These are phyloP conservation scores for Pichia sp. DNA, from an alignment of 1,139 yeast species.

Conservation along the genomic window DNA sequence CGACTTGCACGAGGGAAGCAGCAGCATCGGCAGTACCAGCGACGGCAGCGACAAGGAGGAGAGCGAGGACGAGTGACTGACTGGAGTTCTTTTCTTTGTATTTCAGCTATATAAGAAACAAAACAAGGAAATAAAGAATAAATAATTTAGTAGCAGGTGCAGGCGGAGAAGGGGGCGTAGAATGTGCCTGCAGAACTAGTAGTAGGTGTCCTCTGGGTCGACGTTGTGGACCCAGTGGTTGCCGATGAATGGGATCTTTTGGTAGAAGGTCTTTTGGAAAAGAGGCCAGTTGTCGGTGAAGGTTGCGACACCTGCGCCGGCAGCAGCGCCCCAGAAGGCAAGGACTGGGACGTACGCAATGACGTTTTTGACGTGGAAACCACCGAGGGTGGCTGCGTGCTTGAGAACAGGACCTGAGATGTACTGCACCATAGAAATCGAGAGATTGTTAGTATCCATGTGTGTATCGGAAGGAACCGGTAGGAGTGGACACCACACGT, in stretches of 20 bases:
- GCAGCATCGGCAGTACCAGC: constrained; percentile 7
- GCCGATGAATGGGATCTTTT: constrained; percentile 77
- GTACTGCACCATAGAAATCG: constrained; percentile 17
- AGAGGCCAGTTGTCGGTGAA: constrained; percentile 92
- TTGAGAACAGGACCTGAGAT: constrained; percentile 21
- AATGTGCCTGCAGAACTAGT: neutral
- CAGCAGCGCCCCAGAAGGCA: constrained; percentile 84
- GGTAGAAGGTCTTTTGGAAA: constrained; percentile 74
- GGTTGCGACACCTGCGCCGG: constrained; percentile 63
- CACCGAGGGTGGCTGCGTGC: constrained; percentile 24
- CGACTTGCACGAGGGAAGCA: constrained; percentile 1
- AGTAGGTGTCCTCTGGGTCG: constrained; percentile 65
- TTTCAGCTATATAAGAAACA: neutral
- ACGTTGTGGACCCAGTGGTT: constrained; percentile 67
- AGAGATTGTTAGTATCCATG: too few relatives aligned
- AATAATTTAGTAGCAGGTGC: neutral
- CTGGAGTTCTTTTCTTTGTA: neutral
- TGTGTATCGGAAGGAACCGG: too few relatives aligned
- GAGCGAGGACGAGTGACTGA: neutral
- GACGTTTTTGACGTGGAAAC: constrained; percentile 19
- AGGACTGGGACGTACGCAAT: constrained; percentile 30
- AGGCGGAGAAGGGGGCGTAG: constrained; percentile 8
- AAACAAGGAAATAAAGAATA: constrained; percentile 1
- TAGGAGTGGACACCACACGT: neutral
- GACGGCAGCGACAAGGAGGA: constrained; percentile 6